These are phyloP conservation scores for Mikania micrantha DNA, from an alignment of 129 eudicot genomes.

Conservation along the genomic window DNA sequence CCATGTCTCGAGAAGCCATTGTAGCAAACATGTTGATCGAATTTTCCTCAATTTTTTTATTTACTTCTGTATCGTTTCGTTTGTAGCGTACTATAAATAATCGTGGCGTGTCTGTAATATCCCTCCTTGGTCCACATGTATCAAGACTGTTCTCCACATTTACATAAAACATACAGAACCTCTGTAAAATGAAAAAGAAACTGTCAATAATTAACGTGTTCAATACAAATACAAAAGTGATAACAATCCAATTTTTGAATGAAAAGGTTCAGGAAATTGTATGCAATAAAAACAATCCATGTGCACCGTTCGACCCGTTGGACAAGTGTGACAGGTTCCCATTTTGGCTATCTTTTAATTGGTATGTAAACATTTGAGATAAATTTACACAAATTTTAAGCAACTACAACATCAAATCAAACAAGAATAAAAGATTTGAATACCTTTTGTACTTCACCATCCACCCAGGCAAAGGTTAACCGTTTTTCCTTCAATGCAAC, in stretches of 20 bases:
- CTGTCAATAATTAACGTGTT: background rate
- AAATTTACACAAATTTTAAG: background rate
- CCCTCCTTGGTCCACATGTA: conserved; percentile 83
- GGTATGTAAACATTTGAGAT: background rate
- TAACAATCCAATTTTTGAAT: background rate
- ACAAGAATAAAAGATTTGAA: background rate
- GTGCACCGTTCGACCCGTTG: background rate
- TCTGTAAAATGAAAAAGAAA: conserved; percentile 33
- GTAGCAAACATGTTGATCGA: conserved; percentile 35
- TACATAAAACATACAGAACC: conserved; percentile 65
- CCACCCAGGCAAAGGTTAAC: conserved; percentile 86
- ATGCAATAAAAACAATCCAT: background rate
- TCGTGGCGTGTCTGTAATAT: conserved; percentile 55
- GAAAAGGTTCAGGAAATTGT: background rate
- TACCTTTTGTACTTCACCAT: conserved; percentile 90
- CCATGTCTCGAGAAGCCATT: conserved; percentile 44
- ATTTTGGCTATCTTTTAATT: background rate
- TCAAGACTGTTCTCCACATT: conserved; percentile 68
- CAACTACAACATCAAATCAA: conserved; percentile 8
- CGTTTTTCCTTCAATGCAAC: conserved; percentile 67
- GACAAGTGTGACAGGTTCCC: background rate
- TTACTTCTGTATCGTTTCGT: conserved; percentile 43
- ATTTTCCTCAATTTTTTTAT: conserved; percentile 29
- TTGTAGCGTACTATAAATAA: conserved; percentile 71
- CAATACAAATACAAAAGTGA: background rate